Percentiles rank a stretch among this genome's conserved stretches.
phyloP scores from a whole-genome alignment of 2,329 filamentous ascomycete species.

The Diaporthe australafricana region DNA sequence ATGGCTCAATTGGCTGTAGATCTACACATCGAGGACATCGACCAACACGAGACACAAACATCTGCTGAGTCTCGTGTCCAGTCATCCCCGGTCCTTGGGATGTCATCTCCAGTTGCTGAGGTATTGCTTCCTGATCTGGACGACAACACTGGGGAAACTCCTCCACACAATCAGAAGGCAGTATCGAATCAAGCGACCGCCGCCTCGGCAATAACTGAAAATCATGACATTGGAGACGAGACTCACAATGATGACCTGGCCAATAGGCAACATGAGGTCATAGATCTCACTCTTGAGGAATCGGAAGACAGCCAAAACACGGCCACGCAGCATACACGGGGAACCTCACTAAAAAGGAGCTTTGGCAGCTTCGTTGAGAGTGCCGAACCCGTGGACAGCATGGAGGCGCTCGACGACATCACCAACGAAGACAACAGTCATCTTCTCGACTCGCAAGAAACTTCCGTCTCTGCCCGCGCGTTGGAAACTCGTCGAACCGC shows the following conservation, averaged over 20 bases:
- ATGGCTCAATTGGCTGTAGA: conserved; percentile 57
- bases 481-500: conserved; percentile 47
- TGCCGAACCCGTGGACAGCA: not conserved
- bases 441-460: conserved; percentile 46
- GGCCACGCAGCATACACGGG: not conserved
- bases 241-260: no score
- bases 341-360: conserved; percentile 3
- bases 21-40: not conserved
- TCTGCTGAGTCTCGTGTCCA: conserved; percentile 20
- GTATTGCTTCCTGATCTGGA: not conserved
- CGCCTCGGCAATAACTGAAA: not conserved
- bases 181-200: not conserved
- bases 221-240: not conserved
- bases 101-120: not conserved
- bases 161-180: not conserved
- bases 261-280: not conserved
- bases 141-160: not conserved
- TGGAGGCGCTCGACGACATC: not conserved
- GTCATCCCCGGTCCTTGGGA: not conserved
- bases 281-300: conserved; percentile 29
- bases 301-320: not conserved
- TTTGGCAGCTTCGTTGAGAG: conserved; percentile 4
- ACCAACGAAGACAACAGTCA: conserved; percentile 23
- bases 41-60: conserved; percentile 23
- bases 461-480: conserved; percentile 43